Evolutionary conservation across 2,329 filamentous ascomycete species (phyloP), one percentile per base, ranked within the genome.

Genomic region (Cercospora sp.): DNA sequence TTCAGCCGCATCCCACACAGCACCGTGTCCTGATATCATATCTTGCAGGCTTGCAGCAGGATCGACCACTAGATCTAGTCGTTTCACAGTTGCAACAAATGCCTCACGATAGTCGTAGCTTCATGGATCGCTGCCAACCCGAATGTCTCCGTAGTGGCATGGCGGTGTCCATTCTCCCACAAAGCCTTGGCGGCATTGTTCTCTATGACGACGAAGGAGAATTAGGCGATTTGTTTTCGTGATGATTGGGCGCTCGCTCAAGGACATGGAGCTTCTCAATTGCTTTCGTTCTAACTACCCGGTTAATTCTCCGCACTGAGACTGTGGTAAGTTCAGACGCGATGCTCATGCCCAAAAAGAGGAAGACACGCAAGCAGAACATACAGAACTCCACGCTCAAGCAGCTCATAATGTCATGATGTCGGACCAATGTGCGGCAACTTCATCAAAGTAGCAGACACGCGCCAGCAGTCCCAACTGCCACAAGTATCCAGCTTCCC

Each of bases 401-500:
- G 20, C 12, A 33, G 16, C 16, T 59, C 55, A 36, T 59, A 5
- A 36, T n/a, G 13, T 59, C 55, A 36, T 13, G 3, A 55, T 2
- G 6, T n/a, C 13, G 12, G 23, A 55, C 48, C 28, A 16, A 13
- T 26, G 26, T 16, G 48, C 23, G 20, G 13, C 12, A n/a, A n/a
- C 12, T 2, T 26, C 48, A 13, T 59, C 30, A 59, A 30, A 58
- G 30, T 8, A 33, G 16, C 8, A 59, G 30, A 16, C n/a, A 59
- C 16, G 55, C 30, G 16, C 28, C 28, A 13, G 55, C 55, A 36
- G 30, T 59, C 28, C 55, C 31, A 5, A 12, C 16, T 33, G 30
- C 55, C 55, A 59, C n/a, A n/a, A 59, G 30, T 36, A 59, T 31
- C 55, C 55, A 59, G 18, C 59, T 28, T 45, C 28, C 59, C 26